Percentiles rank a stretch among this genome's conserved stretches.
These are phyloP conservation scores for Colletotrichum spinosum DNA, from an alignment of 2,329 filamentous ascomycete species.

Conservation along the genomic window DNA sequence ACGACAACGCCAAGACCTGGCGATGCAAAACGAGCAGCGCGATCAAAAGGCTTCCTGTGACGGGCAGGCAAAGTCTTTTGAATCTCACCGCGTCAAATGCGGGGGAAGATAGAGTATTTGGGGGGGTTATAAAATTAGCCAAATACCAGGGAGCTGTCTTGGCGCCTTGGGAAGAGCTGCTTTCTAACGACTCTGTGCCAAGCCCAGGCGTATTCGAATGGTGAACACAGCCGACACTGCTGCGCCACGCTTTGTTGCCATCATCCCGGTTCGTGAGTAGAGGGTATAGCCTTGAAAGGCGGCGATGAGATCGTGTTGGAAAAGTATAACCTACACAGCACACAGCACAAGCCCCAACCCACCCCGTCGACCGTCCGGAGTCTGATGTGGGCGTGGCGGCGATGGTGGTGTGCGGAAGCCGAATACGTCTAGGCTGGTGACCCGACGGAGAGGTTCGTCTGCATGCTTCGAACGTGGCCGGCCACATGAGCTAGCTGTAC, in stretches of 20 bases:
- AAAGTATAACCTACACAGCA: neutral
- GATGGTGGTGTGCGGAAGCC: neutral
- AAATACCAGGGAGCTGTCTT: constrained; percentile 14
- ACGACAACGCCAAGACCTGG: constrained; percentile 20
- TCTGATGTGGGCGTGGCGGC: neutral
- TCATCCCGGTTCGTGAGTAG: constrained; percentile 13
- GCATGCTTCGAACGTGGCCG: constrained; percentile 8
- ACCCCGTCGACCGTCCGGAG: constrained; percentile 20
- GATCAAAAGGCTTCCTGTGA: constrained; percentile 10
- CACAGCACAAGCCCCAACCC: neutral
- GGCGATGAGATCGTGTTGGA: constrained; percentile 7
- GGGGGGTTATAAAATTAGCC: constrained; percentile 21
- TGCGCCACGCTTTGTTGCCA: constrained; percentile 18
- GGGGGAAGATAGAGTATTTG: constrained; percentile 21
- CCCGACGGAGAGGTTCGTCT: constrained; percentile 27
- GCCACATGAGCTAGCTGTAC: constrained; percentile 3
- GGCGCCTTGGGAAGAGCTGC: neutral
- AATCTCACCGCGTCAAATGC: constrained; percentile 19
- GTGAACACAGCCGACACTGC: constrained; percentile 3
- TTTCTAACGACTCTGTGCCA: no score
- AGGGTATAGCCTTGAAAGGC: neutral
- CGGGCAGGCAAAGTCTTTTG: neutral
- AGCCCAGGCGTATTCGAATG: no score
- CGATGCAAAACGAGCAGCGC: constrained; percentile 8
- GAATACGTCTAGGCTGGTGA: neutral